Base-by-base conservation (phyloP, 495 filamentous ascomycete species). In the Antarctomyces pellizariae region DNA sequence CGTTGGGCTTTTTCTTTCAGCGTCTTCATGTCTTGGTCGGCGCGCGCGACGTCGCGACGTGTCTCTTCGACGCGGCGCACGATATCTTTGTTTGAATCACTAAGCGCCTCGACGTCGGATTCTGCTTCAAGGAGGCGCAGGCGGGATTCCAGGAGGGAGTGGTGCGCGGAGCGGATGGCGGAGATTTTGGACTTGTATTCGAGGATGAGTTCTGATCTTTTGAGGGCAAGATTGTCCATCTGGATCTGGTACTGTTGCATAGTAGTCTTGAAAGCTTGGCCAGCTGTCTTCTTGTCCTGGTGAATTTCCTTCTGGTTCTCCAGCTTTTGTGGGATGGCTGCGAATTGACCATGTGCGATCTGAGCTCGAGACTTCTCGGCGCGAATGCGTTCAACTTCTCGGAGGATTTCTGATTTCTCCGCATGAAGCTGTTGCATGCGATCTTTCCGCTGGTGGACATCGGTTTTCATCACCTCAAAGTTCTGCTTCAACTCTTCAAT, bases 91-190 rank as follows among this genome's bases (percentile, higher is more conserved):
- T 79, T 77, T 18, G 65, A 71, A 9, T 48, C 48, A 37, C 59
- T 59, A 4, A 91, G 50, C 7, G 50, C 53, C 27, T 67, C 61
- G 3, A 74, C 44, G 35, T 93, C 86, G 0, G 82, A 92, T 5
- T 52, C 44, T 0, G 79, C 83, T 50, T 97, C 89, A 16, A 83
- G 54, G 4, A 68, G 51, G 24, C 62, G 54, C 22, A 92, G 45
- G 30, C 76, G 59, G 2, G 59, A 57, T 38, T 77, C 67, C 8
- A 79, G 43, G 7, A 80, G 53, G 16, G 64, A 58, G 21, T 71
- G 57, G 29, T 76, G 64, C 6, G 58, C 45, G 16, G 47, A 41
- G 7, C 64, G 64, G 13, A 90, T 57, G 11, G 43, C 36, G 16
- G 59, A 53, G 5, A 90, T 62, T 15, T 59, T 48, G 31, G 64